A percentile compares a stretch with the other conserved stretches of the same genome.
Conservation (phyloP, 2,329 filamentous ascomycete species). For the Akanthomyces muscarius region DNA sequence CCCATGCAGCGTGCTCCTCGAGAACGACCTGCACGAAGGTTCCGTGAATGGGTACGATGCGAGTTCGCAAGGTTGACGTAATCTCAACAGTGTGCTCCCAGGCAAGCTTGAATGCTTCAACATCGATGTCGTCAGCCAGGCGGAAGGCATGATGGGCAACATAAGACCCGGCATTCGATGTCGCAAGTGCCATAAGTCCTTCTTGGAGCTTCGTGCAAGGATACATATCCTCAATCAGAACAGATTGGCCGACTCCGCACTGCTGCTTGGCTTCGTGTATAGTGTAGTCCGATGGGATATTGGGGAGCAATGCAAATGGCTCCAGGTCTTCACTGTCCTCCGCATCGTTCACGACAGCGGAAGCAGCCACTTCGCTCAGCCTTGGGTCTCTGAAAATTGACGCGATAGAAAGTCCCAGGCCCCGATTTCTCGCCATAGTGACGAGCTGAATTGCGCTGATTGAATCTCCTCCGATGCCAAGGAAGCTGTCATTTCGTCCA, state of each 20-base stretch:
- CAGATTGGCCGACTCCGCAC: neutral
- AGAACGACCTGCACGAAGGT: slow-evolving; percentile 15
- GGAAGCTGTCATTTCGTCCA: slow-evolving; percentile 15
- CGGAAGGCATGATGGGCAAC: slow-evolving; percentile 27
- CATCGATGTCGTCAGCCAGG: slow-evolving; percentile 21
- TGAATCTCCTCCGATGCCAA: slow-evolving; percentile 20
- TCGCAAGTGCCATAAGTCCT: slow-evolving; percentile 32
- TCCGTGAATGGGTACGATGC: slow-evolving; percentile 18
- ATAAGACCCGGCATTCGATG: slow-evolving; percentile 30
- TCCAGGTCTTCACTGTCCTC: neutral
- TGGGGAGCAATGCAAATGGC: neutral
- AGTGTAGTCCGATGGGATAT: neutral
- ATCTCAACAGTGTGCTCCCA: slow-evolving; percentile 22
- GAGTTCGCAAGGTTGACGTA: slow-evolving; percentile 16
- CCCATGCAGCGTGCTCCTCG: slow-evolving; percentile 12
- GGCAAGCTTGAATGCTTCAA: slow-evolving; percentile 25
- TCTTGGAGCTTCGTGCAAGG: slow-evolving; percentile 20
- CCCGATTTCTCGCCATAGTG: neutral
- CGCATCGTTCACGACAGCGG: neutral
- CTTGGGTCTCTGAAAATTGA: slow-evolving; percentile 18
- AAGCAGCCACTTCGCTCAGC: slow-evolving; percentile 9
- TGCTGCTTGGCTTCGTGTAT: slow-evolving; percentile 1
- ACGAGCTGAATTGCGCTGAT: slow-evolving; percentile 20
- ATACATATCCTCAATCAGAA: slow-evolving; percentile 17
- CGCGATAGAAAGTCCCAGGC: slow-evolving; percentile 13